Percentiles rank a stretch among this genome's conserved stretches.
These are phyloP conservation scores for Sporothrix variecibatus DNA, from an alignment of 2,329 filamentous ascomycete species.

Conservation along the genomic window DNA sequence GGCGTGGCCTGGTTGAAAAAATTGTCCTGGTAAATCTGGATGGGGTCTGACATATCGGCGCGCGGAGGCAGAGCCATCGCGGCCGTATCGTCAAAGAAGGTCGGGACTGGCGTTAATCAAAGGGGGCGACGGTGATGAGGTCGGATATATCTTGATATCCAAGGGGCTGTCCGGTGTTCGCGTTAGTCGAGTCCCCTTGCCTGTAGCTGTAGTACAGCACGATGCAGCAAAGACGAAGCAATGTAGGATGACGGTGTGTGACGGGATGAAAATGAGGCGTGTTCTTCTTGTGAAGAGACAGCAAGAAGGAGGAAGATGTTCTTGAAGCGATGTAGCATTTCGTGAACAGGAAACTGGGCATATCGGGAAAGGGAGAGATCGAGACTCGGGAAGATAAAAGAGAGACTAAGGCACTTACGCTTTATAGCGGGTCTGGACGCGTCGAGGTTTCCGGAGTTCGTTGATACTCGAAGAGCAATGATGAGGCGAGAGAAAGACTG, in stretches of 20 bases:
- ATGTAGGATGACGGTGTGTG: background rate
- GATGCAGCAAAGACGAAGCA: background rate
- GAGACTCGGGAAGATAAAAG: background rate
- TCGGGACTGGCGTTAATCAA: background rate
- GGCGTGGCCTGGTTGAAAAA: constrained; percentile 48
- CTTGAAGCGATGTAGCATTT: background rate
- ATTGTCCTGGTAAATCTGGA: constrained; percentile 57
- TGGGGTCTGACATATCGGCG: constrained; percentile 50
- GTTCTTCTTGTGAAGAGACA: background rate
- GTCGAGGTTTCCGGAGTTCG: constrained; percentile 17
- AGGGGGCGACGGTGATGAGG: constrained; percentile 1
- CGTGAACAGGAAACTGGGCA: background rate
- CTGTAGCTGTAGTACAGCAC: background rate
- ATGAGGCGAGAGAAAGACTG: background rate
- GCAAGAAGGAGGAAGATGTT: background rate
- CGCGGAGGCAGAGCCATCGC: constrained; percentile 57
- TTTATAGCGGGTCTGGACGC: constrained; percentile 17
- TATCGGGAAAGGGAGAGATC: background rate
- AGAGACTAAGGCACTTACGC: constrained; percentile 14
- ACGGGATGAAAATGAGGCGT: background rate
- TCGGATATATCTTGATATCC: constrained; percentile 22
- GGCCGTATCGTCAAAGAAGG: constrained; percentile 38
- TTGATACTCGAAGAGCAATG: background rate
- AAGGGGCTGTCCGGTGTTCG: background rate
- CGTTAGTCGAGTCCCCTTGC: background rate